Base-by-base conservation (phyloP, 352 stramenopile species). In the Phytopythium kandeliae region DNA sequence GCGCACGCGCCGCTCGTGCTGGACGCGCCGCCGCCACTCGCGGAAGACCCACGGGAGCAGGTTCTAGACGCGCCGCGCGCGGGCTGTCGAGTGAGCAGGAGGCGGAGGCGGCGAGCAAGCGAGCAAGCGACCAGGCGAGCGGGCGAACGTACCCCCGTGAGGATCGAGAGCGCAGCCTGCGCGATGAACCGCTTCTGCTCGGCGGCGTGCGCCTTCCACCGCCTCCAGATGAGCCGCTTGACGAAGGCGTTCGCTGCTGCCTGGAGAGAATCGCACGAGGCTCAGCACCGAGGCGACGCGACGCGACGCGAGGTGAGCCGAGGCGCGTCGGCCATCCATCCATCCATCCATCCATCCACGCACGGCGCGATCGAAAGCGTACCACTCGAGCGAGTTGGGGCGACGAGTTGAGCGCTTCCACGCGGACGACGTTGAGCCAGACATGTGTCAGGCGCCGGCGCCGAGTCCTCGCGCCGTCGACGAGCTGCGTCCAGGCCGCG, bases 331-430 rank as follows among this genome's bases (percentile, higher is more conserved):
- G n/a, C n/a, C n/a, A n/a, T n/a, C n/a, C n/a, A 25, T 24, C 8
- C 16, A 2, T 22, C 19, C 17, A 22, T 11, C 28, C 17, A 0
- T 16, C 4, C 38, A 30, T 16, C 3, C n/a, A 22, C 4, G 11
- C 24, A 16, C 11, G 19, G 16, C 16, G 4, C 8, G 22, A 2
- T 38, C 12, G 0, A 11, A 7, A 13, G 31, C 46, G 2, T 31
- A 51, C 46, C 46, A 51, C 46, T 31, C 8, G 46, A 19, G 16
- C 12, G 28, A 80, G 26, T 42, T 93, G 79, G 0, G 30, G 38
- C 1, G 65, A 72, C 13, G 82, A 93, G 42, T 93, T 93, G 55
- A 91, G 76, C 0, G 74, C 65, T 28, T 90, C 74, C 3, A 93
- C 66, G 10, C 68, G 67, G 12, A 76, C 71, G 16, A 64, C 50